phyloP scores from a whole-genome alignment of 768 basidiomycete genomes.

The Phaeolepiota aurea region DNA sequence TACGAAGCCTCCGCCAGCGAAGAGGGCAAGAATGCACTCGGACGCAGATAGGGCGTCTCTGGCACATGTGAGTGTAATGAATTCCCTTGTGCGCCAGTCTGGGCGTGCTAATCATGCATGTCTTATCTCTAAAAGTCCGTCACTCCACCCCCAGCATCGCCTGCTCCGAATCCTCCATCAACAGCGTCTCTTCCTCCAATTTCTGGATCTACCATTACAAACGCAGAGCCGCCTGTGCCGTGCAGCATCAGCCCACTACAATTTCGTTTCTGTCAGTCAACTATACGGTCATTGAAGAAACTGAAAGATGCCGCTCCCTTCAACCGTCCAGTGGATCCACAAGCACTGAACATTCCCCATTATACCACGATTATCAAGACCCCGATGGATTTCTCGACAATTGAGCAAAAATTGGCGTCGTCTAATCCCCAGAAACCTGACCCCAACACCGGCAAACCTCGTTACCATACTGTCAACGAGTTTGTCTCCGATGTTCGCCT shows the following conservation, averaged over 20 bases:
- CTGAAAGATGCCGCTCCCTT: constrained; percentile 79
- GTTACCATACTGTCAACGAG: constrained; percentile 70
- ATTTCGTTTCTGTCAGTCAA: constrained; percentile 70
- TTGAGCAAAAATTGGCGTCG: constrained; percentile 78
- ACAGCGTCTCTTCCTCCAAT: constrained; percentile 27
- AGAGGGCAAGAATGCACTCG: constrained; percentile 69
- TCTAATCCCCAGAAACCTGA: constrained; percentile 79
- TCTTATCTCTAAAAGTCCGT: constrained; percentile 47
- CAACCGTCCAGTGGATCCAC: constrained; percentile 79
- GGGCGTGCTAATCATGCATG: constrained; percentile 44
- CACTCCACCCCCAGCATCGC: constrained; percentile 63
- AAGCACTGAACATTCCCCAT: constrained; percentile 79
- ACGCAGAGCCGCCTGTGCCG: constrained; percentile 11
- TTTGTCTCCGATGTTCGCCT: constrained; percentile 81
- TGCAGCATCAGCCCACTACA: constrained; percentile 59
- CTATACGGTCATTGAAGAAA: constrained; percentile 79
- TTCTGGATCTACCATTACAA: constrained; percentile 13
- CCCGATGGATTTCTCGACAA: constrained; percentile 92
- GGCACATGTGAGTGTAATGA: constrained; percentile 56
- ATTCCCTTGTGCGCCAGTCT: constrained; percentile 38
- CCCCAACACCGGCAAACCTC: constrained; percentile 58
- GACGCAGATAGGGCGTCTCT: constrained; percentile 71
- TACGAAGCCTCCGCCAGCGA: constrained; percentile 69
- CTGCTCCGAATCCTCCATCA: constrained; percentile 70
- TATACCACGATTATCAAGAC: constrained; percentile 80